Percentiles rank a stretch among this genome's conserved stretches.
phyloP scores from a whole-genome alignment of 106 monocot genomes.

The Dioscorea alata region DNA sequence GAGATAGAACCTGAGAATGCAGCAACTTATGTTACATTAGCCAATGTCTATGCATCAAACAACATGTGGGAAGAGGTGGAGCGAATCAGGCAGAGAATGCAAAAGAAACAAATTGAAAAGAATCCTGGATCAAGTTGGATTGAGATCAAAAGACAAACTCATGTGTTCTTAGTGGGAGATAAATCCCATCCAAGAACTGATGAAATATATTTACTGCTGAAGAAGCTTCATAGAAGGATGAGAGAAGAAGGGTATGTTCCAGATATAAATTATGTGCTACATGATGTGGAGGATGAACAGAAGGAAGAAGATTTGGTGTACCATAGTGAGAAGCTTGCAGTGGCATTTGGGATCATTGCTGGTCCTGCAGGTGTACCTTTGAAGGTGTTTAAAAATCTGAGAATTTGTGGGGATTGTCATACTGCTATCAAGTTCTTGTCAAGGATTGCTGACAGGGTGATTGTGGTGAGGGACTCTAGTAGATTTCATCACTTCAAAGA shows the following conservation, averaged over 20 bases:
- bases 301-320: constrained; percentile 31
- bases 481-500: constrained; percentile 29
- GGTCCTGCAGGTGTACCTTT: constrained; percentile 11
- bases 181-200: constrained; percentile 32
- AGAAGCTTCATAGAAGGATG: constrained; percentile 32
- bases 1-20: constrained; percentile 68
- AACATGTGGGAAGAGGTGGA: constrained; percentile 48
- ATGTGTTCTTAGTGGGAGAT: constrained; percentile 48
- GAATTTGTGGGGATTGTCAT: constrained; percentile 41
- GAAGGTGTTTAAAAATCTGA: constrained; percentile 40
- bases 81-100: constrained; percentile 43
- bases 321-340: constrained; percentile 46
- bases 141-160: constrained; percentile 30
- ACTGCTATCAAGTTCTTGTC: constrained; percentile 26
- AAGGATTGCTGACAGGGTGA: constrained; percentile 16
- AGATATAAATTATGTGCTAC: constrained; percentile 36
- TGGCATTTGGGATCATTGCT: constrained; percentile 34
- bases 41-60: constrained; percentile 52
- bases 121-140: constrained; percentile 70
- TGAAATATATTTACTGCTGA: constrained; percentile 28
- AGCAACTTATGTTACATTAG: constrained; percentile 65
- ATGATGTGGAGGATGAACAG: constrained; percentile 71
- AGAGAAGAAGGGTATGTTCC: constrained; percentile 53
- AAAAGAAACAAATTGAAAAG: constrained; percentile 22
- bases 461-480: constrained; percentile 14